Evolutionary conservation across 2,329 filamentous ascomycete genomes (phyloP).

Genomic region (Fusarium sp.): DNA sequence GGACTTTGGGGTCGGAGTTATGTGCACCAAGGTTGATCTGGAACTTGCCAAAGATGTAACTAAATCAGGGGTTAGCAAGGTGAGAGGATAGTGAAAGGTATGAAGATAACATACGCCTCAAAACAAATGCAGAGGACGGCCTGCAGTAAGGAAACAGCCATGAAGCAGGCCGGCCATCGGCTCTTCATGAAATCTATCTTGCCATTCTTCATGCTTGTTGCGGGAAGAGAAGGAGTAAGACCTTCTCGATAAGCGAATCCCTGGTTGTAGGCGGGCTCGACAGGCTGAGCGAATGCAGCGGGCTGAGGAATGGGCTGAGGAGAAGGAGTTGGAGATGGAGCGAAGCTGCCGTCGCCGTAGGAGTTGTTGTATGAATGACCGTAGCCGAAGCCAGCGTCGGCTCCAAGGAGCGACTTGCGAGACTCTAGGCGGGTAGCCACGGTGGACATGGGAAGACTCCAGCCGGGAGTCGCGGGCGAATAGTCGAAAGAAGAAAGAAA

Average conservation of each 20-base stretch:
- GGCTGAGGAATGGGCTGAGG: constrained; percentile 42
- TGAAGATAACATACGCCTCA: constrained; percentile 77
- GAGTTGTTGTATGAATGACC: constrained; percentile 53
- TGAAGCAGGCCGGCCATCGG: constrained; percentile 90
- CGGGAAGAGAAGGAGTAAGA: constrained; percentile 52
- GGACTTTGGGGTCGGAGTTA: constrained; percentile 56
- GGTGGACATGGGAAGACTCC: constrained; percentile 53
- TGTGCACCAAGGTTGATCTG: constrained; percentile 70
- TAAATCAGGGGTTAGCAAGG: constrained; percentile 54
- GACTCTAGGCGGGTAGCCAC: constrained; percentile 59
- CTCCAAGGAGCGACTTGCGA: constrained; percentile 57
- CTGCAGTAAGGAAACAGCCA: constrained; percentile 80
- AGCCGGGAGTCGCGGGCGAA: constrained; percentile 54
- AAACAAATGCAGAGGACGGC: constrained; percentile 84
- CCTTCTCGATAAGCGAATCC: constrained; percentile 57
- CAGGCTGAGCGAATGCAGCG: constrained; percentile 47
- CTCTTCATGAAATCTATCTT: constrained; percentile 82
- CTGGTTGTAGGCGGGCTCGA: constrained; percentile 52
- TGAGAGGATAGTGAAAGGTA: neutral
- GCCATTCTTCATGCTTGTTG: constrained; percentile 51
- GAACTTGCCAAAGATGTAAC: constrained; percentile 92
- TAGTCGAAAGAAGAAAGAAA: constrained; percentile 18
- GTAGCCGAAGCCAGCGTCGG: constrained; percentile 56
- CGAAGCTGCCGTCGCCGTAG: constrained; percentile 47
- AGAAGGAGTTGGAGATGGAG: constrained; percentile 33